Evolutionary conservation across 2,329 filamentous ascomycete species (phyloP).

Genomic region (Scytalidium sp.): DNA sequence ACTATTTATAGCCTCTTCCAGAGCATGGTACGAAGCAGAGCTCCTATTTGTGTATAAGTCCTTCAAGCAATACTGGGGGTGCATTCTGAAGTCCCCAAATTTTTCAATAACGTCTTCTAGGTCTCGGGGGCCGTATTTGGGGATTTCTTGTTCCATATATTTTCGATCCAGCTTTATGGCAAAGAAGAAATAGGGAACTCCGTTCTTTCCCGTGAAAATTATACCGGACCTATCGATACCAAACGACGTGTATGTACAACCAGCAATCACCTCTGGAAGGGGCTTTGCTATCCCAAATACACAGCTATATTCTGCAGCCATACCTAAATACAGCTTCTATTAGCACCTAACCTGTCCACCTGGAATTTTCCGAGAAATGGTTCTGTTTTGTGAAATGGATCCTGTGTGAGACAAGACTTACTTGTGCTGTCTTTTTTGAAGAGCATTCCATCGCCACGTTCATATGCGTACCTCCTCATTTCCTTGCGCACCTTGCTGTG

Average conservation of each 20-base stretch:
- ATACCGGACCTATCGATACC: constrained; percentile 7
- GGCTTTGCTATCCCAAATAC: constrained; percentile 18
- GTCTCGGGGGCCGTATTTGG: constrained; percentile 9
- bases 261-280: constrained; percentile 1
- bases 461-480: constrained; percentile 14
- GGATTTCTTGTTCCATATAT: constrained; percentile 11
- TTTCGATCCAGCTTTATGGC: constrained; percentile 11
- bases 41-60: constrained; percentile 6
- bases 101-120: constrained; percentile 7
- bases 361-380: no score
- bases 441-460: constrained; percentile 1
- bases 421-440: constrained; percentile 9
- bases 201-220: constrained; percentile 4
- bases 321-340: not conserved
- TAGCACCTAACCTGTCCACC: no score
- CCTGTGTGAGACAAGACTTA: no score
- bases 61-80: constrained; percentile 6
- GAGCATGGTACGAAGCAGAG: not conserved
- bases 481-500: constrained; percentile 16
- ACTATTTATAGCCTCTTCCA: constrained; percentile 13
- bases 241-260: constrained; percentile 8
- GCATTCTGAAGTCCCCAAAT: constrained; percentile 9
- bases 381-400: no score
- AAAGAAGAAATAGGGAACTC: constrained; percentile 10
- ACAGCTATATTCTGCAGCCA: constrained; percentile 21